These are phyloP conservation scores for Calonectria pauciramosa DNA, from an alignment of 2,329 filamentous ascomycete genomes.

Conservation along the genomic window DNA sequence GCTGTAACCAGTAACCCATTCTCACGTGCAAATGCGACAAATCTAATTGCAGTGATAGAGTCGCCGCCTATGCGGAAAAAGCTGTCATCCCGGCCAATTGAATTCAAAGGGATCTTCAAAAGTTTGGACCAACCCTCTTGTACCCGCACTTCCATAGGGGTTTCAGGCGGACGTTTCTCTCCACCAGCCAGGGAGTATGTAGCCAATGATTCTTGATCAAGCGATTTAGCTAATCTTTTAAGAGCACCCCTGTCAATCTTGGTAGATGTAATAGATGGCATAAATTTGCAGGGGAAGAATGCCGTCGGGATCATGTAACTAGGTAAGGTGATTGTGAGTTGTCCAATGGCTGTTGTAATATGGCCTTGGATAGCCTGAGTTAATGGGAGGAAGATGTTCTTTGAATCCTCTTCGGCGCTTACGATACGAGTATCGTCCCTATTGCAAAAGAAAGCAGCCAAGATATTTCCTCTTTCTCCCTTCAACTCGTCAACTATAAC, in stretches of 20 bases:
- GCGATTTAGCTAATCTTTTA: slow-evolving; percentile 5
- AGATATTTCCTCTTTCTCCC: background rate
- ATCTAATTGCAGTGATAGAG: slow-evolving; percentile 63
- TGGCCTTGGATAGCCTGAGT: background rate
- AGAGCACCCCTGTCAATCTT: slow-evolving; percentile 27
- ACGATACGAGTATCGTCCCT: background rate
- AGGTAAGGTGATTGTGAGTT: background rate
- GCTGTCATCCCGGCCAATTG: slow-evolving; percentile 53
- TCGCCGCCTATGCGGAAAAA: slow-evolving; percentile 65
- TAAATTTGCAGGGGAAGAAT: background rate
- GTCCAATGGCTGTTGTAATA: background rate
- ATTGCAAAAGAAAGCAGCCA: background rate
- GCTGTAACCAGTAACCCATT: slow-evolving; percentile 57
- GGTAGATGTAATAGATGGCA: slow-evolving; percentile 4
- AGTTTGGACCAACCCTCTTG: slow-evolving; percentile 54
- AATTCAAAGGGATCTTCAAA: slow-evolving; percentile 45
- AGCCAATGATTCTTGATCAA: slow-evolving; percentile 1
- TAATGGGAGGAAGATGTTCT: background rate
- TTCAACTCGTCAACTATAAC: background rate
- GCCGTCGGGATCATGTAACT: background rate
- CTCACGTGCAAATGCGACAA: slow-evolving; percentile 58
- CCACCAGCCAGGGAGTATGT: background rate
- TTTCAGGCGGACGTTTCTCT: slow-evolving; percentile 19
- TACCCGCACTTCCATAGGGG: slow-evolving; percentile 37
- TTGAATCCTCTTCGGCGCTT: background rate